Conservation (phyloP, 257 asterid species). For the Solanum medicagineum region DNA sequence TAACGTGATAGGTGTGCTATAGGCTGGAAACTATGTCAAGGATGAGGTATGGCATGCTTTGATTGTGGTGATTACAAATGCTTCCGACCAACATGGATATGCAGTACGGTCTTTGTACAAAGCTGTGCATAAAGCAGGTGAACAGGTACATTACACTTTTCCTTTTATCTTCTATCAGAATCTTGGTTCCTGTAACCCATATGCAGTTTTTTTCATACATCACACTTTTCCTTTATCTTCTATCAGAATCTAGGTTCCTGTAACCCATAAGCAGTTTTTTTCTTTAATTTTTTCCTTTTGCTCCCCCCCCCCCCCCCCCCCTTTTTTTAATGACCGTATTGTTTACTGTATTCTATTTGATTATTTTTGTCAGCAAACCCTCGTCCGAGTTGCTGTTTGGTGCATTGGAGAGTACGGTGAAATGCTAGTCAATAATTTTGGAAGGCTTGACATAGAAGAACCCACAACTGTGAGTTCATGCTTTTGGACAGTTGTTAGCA, state of each 20-base stretch:
- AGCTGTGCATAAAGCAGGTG: constrained; percentile 57
- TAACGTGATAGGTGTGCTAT: background rate
- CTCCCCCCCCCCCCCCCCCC: background rate
- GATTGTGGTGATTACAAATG: constrained; percentile 80
- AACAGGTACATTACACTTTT: constrained; percentile 42
- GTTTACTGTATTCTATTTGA: background rate
- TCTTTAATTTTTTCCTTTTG: background rate
- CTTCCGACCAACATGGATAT: constrained; percentile 84
- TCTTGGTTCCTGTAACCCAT: too few relatives aligned
- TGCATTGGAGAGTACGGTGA: constrained; percentile 99
- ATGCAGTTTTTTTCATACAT: background rate
- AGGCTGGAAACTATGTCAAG: constrained; percentile 94
- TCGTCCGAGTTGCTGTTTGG: constrained; percentile 94
- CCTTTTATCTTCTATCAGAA: too few relatives aligned
- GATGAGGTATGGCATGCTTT: constrained; percentile 98
- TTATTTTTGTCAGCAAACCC: constrained; percentile 57
- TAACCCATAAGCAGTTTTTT: background rate
- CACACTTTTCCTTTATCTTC: background rate
- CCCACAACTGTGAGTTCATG: constrained; percentile 60
- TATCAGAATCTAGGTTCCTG: background rate
- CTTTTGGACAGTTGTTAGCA: background rate
- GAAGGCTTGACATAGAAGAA: constrained; percentile 68
- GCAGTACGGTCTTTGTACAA: constrained; percentile 70
- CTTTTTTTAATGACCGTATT: background rate
- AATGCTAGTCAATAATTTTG: constrained; percentile 58